Base-by-base conservation (phyloP, 2,329 filamentous ascomycete genomes). In the Chalaropsis ovoidea region DNA sequence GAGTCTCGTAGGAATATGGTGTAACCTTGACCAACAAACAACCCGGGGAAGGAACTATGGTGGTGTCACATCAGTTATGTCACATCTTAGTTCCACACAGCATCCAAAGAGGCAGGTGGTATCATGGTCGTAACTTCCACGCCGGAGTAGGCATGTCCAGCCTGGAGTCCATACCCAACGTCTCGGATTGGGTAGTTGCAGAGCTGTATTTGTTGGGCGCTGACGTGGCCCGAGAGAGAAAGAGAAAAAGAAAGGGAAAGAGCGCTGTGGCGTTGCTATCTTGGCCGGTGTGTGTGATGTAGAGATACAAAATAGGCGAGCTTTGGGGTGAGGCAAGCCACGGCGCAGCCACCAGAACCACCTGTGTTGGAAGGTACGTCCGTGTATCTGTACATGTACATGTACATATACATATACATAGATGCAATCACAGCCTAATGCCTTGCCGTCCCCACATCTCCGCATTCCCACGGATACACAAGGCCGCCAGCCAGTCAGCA, bases 11-110 rank as follows among this genome's bases (percentile, higher is more conserved):
- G 27, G 52, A 56, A 31, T 17, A 56, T 35, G 52, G 52, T 56
- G 52, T 56, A 56, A 56, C 52, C 52, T 31, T 17, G 52, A 5
- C 3, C 11, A 35, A 54, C 49, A 54, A 54, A 24, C 49, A 47
- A 8, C 43, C 19, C n/a, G 19, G 45, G n/a, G 22, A 49, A 49
- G 17, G 45, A 19, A 49, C 45, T 19, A 49, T 24, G n/a, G 19
- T 24, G 13, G 45, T 22, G 31, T 43, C 27, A 56, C 10, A 27
- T 15, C 2, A n/a, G 19, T 22, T 17, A 13, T 43, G 15, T 41
- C 39, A 61, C 60, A 45, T 24, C 52, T 13, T 22, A 45, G 60
- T n/a, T 13, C 35, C 39, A 43, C 41, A 56, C 52, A 56, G 27
- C 13, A 56, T 31, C 27, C 24, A 31, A 35, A 31, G 24, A 42